These are phyloP conservation scores for Pseudomassariella vexata DNA, from an alignment of 2,329 filamentous ascomycete genomes.

Conservation along the genomic window DNA sequence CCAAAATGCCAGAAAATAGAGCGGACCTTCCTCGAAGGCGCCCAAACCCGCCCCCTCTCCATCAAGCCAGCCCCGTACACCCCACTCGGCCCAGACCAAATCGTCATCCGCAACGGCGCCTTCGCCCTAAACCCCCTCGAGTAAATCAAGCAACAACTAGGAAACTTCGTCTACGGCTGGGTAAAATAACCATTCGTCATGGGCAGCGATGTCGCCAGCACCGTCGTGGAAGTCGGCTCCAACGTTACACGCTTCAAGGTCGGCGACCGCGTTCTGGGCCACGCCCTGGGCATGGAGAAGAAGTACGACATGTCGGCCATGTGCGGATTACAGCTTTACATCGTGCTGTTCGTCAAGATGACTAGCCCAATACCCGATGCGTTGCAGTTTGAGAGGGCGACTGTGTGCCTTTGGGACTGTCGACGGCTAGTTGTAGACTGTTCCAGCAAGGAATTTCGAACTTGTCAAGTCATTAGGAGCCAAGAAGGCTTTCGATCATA, in stretches of 20 bases:
- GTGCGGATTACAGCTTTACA: not conserved
- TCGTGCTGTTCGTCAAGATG: constrained; percentile 2
- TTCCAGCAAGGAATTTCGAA: constrained; percentile 1
- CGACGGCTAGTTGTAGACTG: constrained; percentile 2
- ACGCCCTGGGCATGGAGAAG: constrained; percentile 11
- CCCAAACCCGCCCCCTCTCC: constrained; percentile 17
- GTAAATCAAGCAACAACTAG: constrained; percentile 31
- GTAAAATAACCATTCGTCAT: constrained; percentile 18
- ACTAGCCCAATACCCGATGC: constrained; percentile 4
- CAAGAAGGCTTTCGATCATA: not conserved
- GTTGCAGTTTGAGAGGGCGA: constrained; percentile 4
- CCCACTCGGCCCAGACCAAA: constrained; percentile 24
- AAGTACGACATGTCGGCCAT: constrained; percentile 2
- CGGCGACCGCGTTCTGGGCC: constrained; percentile 12
- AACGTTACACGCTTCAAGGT: constrained; percentile 10
- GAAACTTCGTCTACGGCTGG: constrained; percentile 33
- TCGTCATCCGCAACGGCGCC: constrained; percentile 31
- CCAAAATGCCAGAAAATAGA: not conserved
- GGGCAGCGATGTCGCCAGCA: constrained; percentile 15
- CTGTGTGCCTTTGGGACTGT: constrained; percentile 3
- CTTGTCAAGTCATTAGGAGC: constrained; percentile 5
- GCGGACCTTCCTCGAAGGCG: constrained; percentile 1
- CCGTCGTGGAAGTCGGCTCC: constrained; percentile 11
- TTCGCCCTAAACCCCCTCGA: constrained; percentile 37
- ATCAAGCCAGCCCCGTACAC: constrained; percentile 30